phyloP scores from a whole-genome alignment of 23 red algal genomes.

The Agarophyton chilense region DNA sequence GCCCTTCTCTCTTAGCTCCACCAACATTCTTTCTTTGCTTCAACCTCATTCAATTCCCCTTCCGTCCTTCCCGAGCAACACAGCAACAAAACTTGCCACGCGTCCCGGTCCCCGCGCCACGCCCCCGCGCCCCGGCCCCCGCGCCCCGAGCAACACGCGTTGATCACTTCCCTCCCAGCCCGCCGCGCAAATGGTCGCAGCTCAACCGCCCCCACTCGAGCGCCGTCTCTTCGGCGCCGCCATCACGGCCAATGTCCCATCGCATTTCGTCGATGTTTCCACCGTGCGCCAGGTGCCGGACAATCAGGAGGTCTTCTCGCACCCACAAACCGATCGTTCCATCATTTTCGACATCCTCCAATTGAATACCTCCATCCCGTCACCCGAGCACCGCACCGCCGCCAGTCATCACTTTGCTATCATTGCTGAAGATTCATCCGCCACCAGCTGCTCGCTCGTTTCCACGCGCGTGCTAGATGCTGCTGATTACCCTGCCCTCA shows the following conservation, averaged over 20 bases:
- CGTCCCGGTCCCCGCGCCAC: no score
- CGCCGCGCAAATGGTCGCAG: not conserved
- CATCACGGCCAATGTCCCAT: constrained; percentile 53
- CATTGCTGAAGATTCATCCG: constrained; percentile 48
- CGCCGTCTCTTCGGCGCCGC: constrained; percentile 78
- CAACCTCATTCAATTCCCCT: no score
- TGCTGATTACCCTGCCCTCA: not conserved
- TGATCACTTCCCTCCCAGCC: no score
- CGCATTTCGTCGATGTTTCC: constrained; percentile 62
- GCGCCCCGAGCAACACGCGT: no score
- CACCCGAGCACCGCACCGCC: not conserved
- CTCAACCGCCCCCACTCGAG: not conserved
- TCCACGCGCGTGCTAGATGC: not conserved
- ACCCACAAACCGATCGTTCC: constrained; percentile 50
- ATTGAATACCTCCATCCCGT: not conserved
- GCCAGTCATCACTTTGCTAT: constrained; percentile 54
- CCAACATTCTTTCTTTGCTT: no score
- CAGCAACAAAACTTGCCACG: no score
- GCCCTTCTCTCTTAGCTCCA: no score
- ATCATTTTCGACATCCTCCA: constrained; percentile 74
- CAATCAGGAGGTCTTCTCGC: constrained; percentile 79
- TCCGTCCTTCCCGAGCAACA: no score
- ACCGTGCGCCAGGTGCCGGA: constrained; percentile 61
- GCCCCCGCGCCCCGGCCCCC: no score
- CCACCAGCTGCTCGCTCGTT: not conserved